These are phyloP conservation scores for Tricholoma saponaceum DNA, from an alignment of 768 basidiomycete species.

Conservation along the genomic window DNA sequence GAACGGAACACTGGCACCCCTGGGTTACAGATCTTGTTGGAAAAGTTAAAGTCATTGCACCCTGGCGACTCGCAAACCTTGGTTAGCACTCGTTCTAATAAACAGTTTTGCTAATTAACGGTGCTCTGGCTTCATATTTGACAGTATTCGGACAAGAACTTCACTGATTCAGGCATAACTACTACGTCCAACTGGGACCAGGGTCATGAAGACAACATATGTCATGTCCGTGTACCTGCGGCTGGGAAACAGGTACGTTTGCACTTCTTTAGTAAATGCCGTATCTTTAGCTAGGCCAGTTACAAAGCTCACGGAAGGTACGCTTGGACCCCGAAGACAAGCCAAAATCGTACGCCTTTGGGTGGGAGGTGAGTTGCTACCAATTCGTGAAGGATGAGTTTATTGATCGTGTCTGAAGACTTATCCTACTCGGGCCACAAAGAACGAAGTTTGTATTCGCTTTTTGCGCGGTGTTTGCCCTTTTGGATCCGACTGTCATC, in stretches of 20 bases:
- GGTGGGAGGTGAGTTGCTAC: conserved; percentile 9
- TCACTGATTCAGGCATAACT: not conserved
- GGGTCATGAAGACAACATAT: not conserved
- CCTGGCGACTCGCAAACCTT: not conserved
- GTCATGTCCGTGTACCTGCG: not conserved
- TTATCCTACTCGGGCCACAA: conserved; percentile 21
- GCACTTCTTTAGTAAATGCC: not conserved
- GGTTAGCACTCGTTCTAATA: not conserved
- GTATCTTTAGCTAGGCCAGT: not conserved
- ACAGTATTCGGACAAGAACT: not conserved
- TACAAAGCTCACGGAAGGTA: not conserved
- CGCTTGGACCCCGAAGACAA: not conserved
- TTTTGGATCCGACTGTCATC: not conserved
- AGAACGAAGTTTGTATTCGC: conserved; percentile 11
- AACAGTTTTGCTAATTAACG: not conserved
- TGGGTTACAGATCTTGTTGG: not conserved
- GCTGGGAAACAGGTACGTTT: not conserved
- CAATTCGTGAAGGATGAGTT: not conserved
- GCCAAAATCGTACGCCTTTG: conserved; percentile 7
- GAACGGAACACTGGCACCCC: not conserved
- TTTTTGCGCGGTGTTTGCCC: conserved; percentile 3
- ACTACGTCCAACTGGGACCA: not conserved
- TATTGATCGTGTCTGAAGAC: conserved; percentile 18
- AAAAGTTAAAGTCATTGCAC: not conserved
- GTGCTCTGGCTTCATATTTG: not conserved